These are phyloP conservation scores for Tetrahymena malaccensis DNA, from an alignment of 73 alveolate species.

Conservation along the genomic window DNA sequence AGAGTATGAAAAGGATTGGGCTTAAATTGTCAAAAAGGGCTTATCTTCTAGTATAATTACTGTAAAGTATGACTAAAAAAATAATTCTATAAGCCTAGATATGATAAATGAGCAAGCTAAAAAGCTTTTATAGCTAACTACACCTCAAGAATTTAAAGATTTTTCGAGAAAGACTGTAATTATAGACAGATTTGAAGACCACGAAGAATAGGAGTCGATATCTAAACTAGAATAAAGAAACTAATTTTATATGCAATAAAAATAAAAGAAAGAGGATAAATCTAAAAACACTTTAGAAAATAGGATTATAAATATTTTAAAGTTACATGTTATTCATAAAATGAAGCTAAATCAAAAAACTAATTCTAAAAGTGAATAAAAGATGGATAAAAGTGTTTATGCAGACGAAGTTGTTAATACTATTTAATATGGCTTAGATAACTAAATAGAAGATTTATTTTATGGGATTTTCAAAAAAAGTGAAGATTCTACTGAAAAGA, in stretches of 20 bases:
- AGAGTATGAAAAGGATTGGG: background rate
- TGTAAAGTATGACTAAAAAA: background rate
- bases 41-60: background rate
- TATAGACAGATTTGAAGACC: background rate
- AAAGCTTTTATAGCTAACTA: background rate
- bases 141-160: background rate
- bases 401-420: background rate
- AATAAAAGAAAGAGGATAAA: background rate
- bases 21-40: background rate
- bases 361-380: background rate
- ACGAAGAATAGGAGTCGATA: background rate
- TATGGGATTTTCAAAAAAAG: background rate
- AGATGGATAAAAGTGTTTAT: background rate
- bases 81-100: background rate
- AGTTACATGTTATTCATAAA: background rate
- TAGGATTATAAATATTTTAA: background rate
- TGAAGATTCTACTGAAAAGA: background rate
- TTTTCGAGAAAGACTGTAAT: background rate
- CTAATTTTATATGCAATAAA: background rate
- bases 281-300: background rate
- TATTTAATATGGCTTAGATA: background rate
- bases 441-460: background rate
- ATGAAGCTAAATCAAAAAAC: background rate
- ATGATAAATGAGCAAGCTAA: background rate
- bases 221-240: background rate